Base-by-base conservation (phyloP, 2,329 filamentous ascomycete species). In the Fusarium transvaalense region DNA sequence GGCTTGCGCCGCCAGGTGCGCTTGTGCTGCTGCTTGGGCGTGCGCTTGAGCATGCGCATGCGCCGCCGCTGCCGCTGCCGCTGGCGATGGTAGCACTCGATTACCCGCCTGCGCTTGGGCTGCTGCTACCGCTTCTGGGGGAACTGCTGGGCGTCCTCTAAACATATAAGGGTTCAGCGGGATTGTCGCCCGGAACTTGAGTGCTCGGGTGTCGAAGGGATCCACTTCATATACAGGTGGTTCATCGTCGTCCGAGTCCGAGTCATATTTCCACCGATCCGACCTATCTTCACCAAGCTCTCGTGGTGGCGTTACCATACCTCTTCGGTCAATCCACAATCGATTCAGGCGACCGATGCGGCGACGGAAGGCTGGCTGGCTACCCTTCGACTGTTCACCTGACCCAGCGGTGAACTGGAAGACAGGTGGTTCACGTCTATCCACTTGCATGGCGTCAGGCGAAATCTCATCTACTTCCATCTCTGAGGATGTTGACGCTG, bases 221-320 rank as follows among this genome's bases (percentile, higher is more conserved):
- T 97, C 93, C 60, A 94, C 85, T 56, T 90, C 86, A 82, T 94
- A 94, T 63, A 89, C 84, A 25, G 90, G 85, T 56, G 90, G 88
- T 59, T 94, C 92, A 53, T 94, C 91, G 46, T 97, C 93, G 68
- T 95, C 93, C 64, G 94, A 92, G 73, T 97, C 92, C 27, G 91
- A 90, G 75, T 97, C 93, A 80, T 93, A 97, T 80, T 94, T 97
- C 87, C 92, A 97, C 64, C 90, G 87, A 76, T 95, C 92, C 27
- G 80, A 82, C 58, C 85, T 80, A 50, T 83, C 77, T 25, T 79
- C 77, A 43, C 77, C 74, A 38, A 85, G 79, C 75, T 78, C 78
- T 77, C 80, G 82, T 76, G 79, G 82, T 61, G 82, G 81, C 52
- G 82, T 85, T 42, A 78, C 65, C 76, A 93, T 82, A 57, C 91